Conservation (phyloP, 306 rosid species). For the Lagenaria siceraria region DNA sequence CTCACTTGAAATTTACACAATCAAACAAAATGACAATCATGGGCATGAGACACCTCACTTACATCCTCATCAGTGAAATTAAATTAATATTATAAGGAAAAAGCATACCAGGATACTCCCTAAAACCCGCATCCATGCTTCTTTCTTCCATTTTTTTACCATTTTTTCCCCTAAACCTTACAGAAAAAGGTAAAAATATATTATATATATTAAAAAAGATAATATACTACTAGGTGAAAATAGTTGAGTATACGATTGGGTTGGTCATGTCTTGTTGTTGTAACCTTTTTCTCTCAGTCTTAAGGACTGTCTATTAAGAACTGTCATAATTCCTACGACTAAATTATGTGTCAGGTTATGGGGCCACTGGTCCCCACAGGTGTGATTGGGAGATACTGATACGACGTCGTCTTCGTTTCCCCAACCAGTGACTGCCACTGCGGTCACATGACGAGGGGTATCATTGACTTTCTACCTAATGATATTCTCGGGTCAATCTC, state of each 20-base stretch:
- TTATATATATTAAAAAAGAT: background rate
- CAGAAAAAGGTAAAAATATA: background rate
- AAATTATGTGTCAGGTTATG: background rate
- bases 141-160: background rate
- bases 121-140: slow-evolving; percentile 57
- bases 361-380: background rate
- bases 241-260: slow-evolving; percentile 27
- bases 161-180: background rate
- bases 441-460: background rate
- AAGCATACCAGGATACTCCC: slow-evolving; percentile 40
- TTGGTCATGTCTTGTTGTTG: slow-evolving; percentile 11
- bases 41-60: slow-evolving; percentile 11
- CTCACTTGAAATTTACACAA: slow-evolving; percentile 12
- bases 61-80: slow-evolving; percentile 9
- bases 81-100: background rate
- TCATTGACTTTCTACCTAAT: slow-evolving; percentile 4
- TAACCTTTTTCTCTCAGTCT: slow-evolving; percentile 14
- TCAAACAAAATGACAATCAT: slow-evolving; percentile 16
- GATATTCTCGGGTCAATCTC: background rate
- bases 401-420: background rate
- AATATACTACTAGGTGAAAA: slow-evolving; percentile 2
- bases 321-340: slow-evolving; percentile 7
- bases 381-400: background rate
- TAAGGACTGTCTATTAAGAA: background rate
- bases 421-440: background rate